phyloP scores from a whole-genome alignment of 2,329 filamentous ascomycete species.

The Cladorrhinum sp. region DNA sequence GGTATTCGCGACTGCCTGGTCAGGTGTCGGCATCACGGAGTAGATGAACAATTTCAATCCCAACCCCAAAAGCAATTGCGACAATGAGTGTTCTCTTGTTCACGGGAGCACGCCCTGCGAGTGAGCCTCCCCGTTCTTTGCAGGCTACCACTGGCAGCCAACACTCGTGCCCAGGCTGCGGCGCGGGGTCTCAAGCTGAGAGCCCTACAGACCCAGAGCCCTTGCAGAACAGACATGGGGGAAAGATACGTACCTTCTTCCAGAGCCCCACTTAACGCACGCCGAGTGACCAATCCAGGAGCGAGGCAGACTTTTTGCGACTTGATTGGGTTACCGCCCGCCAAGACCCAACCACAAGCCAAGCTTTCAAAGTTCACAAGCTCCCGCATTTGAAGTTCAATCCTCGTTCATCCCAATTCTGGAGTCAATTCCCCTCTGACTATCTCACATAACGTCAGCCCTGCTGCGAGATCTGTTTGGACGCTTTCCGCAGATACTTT shows the following conservation, averaged over 20 bases:
- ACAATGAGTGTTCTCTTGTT: not conserved
- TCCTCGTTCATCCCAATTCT: not conserved
- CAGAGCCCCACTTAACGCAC: not conserved
- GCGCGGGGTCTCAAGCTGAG: not conserved
- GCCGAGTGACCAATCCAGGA: not conserved
- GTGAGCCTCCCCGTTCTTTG: not conserved
- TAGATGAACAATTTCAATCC: not conserved
- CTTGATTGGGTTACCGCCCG: not conserved
- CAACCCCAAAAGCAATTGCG: not conserved
- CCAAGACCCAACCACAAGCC: not conserved
- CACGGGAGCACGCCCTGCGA: not conserved
- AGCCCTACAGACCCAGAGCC: not conserved
- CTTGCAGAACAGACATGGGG: too few relatives aligned
- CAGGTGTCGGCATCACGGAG: slow-evolving; percentile 4
- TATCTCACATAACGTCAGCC: not conserved
- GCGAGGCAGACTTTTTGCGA: not conserved
- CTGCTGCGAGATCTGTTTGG: not conserved
- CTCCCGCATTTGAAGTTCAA: not conserved
- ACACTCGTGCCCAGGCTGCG: not conserved
- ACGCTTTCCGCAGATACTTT: not conserved
- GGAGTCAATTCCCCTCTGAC: not conserved
- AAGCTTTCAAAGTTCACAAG: not conserved
- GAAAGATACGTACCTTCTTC: not conserved
- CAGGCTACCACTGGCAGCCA: not conserved
- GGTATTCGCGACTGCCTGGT: slow-evolving; percentile 4